phyloP scores from a whole-genome alignment of 176 grass and related monocot species.

The Aegilops umbellulata region DNA sequence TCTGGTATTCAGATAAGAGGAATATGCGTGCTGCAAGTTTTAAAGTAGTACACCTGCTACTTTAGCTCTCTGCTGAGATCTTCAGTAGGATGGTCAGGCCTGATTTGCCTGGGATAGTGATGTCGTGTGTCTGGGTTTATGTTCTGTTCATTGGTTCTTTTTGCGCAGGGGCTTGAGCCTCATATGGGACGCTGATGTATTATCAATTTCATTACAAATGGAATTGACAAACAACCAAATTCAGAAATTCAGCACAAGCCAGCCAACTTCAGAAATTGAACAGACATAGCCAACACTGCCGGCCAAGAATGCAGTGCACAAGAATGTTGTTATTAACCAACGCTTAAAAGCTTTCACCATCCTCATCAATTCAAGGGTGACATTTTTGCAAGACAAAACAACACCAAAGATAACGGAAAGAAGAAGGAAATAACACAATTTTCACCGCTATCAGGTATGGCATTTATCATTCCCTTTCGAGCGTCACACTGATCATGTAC shows the following conservation, averaged over 20 bases:
- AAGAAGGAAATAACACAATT: neutral
- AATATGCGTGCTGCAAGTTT: no score
- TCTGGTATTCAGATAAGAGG: no score
- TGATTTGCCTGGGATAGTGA: no score
- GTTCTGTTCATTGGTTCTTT: no score
- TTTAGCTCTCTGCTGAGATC: no score
- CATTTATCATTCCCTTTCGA: neutral
- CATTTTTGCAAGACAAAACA: neutral
- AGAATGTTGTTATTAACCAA: neutral
- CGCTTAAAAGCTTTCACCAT: neutral
- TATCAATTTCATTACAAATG: no score
- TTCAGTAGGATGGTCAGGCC: no score
- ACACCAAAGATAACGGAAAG: neutral
- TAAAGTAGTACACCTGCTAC: no score
- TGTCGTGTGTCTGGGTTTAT: no score
- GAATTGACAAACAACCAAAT: neutral
- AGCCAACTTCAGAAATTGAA: neutral
- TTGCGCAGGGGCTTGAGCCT: no score
- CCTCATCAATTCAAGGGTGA: neutral
- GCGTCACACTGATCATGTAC: conserved; percentile 3
- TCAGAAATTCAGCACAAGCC: neutral
- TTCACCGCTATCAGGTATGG: neutral
- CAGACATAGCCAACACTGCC: neutral
- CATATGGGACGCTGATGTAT: no score
- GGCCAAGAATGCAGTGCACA: neutral